A percentile compares a stretch with the other conserved stretches of the same genome.
Evolutionary conservation across 805 yeast species (phyloP).

Genomic region (Candida ulmi): DNA sequence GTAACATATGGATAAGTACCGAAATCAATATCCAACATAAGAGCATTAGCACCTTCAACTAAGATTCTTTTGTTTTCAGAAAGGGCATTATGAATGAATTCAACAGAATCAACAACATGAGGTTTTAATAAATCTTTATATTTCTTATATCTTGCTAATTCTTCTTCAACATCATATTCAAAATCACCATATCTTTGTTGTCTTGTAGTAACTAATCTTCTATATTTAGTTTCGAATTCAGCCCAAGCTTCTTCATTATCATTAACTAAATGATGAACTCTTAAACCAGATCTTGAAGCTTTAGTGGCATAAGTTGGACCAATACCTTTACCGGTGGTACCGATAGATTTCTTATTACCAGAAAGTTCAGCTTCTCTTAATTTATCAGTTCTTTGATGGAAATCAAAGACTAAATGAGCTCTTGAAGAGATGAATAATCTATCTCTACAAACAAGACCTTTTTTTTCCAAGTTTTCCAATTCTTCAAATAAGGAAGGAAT

Average conservation of each 20-base stretch:
- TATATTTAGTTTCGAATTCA: slow-evolving; percentile 75
- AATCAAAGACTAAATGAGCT: slow-evolving; percentile 94
- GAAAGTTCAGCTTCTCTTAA: slow-evolving; percentile 86
- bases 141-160: slow-evolving; percentile 69
- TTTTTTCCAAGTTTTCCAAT: slow-evolving; percentile 69
- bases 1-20: slow-evolving; percentile 99
- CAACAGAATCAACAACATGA: slow-evolving; percentile 89
- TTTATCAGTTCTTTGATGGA: slow-evolving; percentile 96
- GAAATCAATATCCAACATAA: slow-evolving; percentile 95
- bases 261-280: slow-evolving; percentile 92
- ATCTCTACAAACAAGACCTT: slow-evolving; percentile 61
- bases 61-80: slow-evolving; percentile 75
- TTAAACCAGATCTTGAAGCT: slow-evolving; percentile 92
- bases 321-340: slow-evolving; percentile 98
- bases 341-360: slow-evolving; percentile 72
- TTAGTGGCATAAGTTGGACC: slow-evolving; percentile 98
- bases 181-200: slow-evolving; percentile 89
- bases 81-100: slow-evolving; percentile 75
- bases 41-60: slow-evolving; percentile 97
- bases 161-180: slow-evolving; percentile 78
- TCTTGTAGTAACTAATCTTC: slow-evolving; percentile 75
- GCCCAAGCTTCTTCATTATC: slow-evolving; percentile 91
- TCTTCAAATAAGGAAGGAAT: slow-evolving; percentile 90
- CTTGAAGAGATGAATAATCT: slow-evolving; percentile 86
- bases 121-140: slow-evolving; percentile 76